Base-by-base conservation (phyloP, 371 early-diverging fungal genomes). In the Synchytrium microbalum region DNA sequence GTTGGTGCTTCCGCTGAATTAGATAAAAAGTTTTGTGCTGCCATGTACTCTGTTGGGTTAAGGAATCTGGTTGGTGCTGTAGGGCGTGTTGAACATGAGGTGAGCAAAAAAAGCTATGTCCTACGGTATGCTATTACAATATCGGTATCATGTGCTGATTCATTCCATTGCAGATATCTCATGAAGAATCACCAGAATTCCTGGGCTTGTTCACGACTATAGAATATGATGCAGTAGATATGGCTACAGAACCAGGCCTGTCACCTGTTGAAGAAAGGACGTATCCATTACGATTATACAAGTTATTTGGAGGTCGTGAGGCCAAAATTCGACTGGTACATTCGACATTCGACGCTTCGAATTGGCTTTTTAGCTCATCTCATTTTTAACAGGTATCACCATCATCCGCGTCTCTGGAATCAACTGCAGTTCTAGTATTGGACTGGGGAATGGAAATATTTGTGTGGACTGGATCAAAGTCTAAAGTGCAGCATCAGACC, bases 11-110 rank as follows among this genome's bases (percentile, higher is more conserved):
- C 64, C n/a, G 71, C 80, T 24, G 78, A 79, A 61, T 60, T 72
- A 46, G 80, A 79, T 64, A 79, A 79, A 60, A 67, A 73, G 29
- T 79, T 79, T 57, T 79, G 80, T 61, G 58, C 61, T 16, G 80
- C 80, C 58, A 72, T 79, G 75, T 79, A 58, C 60, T 64, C 76
- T 3, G 75, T 77, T 8, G 77, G 72, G 14, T 61, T 77, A 33
- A 67, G 78, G 61, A 74, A 79, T 58, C 64, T 60, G 66, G 27
- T 77, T 25, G 69, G 69, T 14, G 60, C 68, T 0, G 31, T 58
- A 1, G 27, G 53, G 2, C 33, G 54, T 16, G 69, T 76, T 13
- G 54, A 69, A 59, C 66, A 75, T 10, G 67, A 75, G 59, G 63
- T 56, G 2, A 5, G 56, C 30, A 51, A 0, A 10, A 61, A 23